Percentiles rank a stretch among this genome's conserved stretches.
Conservation (phyloP, 352 stramenopile species). For the Globisporangium mamillatum region DNA sequence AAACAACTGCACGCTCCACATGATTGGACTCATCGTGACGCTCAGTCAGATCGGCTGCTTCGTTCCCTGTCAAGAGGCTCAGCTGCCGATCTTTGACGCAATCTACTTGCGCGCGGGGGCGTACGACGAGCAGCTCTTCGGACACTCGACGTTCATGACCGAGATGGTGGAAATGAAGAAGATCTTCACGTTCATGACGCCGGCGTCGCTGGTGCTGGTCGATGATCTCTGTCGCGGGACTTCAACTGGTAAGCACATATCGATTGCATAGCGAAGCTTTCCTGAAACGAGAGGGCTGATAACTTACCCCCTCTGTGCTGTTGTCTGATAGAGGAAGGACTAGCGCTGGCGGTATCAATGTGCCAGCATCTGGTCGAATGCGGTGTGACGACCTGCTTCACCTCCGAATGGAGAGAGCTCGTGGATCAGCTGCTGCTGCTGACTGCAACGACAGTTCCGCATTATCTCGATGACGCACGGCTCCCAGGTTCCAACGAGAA, state of each 20-base stretch:
- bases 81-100: constrained; percentile 41
- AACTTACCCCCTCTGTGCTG: background rate
- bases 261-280: background rate
- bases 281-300: background rate
- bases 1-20: constrained; percentile 13
- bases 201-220: constrained; percentile 39
- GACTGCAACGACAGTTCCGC: background rate
- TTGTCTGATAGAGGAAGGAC: constrained; percentile 24
- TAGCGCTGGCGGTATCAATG: constrained; percentile 29
- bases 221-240: constrained; percentile 57
- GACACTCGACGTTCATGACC: constrained; percentile 51
- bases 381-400: constrained; percentile 28
- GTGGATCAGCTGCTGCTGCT: constrained; percentile 8
- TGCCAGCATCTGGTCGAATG: constrained; percentile 31
- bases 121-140: constrained; percentile 41
- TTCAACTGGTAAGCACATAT: constrained; percentile 22
- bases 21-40: constrained; percentile 29
- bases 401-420: constrained; percentile 32
- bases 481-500: background rate
- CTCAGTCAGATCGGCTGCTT: constrained; percentile 68
- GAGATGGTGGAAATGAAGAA: constrained; percentile 48
- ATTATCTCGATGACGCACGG: background rate
- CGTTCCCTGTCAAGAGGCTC: constrained; percentile 39
- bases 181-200: constrained; percentile 34
- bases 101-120: constrained; percentile 41